These are phyloP conservation scores for Cryptococcus deneoformans DNA, from an alignment of 1,284 basidiomycete genomes.

Conservation along the genomic window DNA sequence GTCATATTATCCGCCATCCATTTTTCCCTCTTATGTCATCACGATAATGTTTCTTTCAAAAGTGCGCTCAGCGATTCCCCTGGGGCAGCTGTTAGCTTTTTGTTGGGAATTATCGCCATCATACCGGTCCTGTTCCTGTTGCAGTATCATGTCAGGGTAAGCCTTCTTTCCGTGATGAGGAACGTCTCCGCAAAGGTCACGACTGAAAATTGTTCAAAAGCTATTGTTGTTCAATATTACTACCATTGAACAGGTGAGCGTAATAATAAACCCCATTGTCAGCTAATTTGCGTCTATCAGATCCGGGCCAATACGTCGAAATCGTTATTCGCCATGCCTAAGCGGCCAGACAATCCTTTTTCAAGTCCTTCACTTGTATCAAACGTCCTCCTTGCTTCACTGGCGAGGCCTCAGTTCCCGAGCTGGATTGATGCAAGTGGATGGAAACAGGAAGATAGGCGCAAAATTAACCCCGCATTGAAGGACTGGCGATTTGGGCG, in stretches of 20 bases:
- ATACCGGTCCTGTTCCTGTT: conserved; percentile 76
- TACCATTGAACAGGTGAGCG: conserved; percentile 83
- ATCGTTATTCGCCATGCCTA: conserved; percentile 27
- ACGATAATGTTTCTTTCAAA: conserved; percentile 57
- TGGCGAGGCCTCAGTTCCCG: conserved; percentile 46
- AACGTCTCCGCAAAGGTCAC: neutral
- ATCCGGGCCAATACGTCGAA: conserved; percentile 44
- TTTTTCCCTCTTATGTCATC: conserved; percentile 63
- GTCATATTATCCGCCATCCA: conserved; percentile 80
- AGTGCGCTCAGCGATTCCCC: conserved; percentile 60
- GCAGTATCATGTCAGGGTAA: conserved; percentile 76
- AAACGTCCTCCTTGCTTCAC: conserved; percentile 42
- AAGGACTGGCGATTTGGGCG: conserved; percentile 9
- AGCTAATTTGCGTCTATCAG: conserved; percentile 12
- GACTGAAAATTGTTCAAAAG: conserved; percentile 45
- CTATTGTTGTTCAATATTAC: conserved; percentile 79
- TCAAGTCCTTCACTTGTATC: conserved; percentile 25
- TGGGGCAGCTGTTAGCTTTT: conserved; percentile 76
- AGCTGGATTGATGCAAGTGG: conserved; percentile 46
- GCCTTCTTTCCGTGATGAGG: conserved; percentile 31
- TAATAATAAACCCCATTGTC: neutral
- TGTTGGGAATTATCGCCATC: conserved; percentile 65
- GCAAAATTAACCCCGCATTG: conserved; percentile 44
- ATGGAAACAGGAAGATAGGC: conserved; percentile 26
- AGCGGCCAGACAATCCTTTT: conserved; percentile 46